These are phyloP conservation scores for Margaritispora aquatica DNA, from an alignment of 495 filamentous ascomycete genomes.

Conservation along the genomic window DNA sequence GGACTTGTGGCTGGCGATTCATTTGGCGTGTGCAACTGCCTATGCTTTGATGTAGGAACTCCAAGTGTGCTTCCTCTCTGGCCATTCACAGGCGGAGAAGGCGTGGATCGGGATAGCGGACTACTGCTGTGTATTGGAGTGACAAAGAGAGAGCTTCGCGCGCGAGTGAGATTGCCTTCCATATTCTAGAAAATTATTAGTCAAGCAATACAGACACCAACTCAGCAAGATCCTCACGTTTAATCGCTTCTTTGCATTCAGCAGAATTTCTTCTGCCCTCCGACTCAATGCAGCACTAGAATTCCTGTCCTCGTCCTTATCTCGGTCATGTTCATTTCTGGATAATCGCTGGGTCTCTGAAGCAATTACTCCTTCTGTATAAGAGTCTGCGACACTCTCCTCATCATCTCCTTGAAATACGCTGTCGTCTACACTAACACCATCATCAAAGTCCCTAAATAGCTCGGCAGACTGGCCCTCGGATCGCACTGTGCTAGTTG, in stretches of 20 bases:
- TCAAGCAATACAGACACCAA: neutral
- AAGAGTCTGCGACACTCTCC: constrained; percentile 44
- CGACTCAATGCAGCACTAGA: constrained; percentile 72
- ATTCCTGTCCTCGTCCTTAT: constrained; percentile 38
- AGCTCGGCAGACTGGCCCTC: constrained; percentile 33
- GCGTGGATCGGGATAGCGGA: constrained; percentile 25
- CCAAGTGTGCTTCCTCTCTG: constrained; percentile 14
- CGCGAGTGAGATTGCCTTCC: constrained; percentile 81
- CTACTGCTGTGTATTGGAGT: constrained; percentile 36
- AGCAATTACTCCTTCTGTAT: constrained; percentile 20
- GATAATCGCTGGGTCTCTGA: constrained; percentile 16
- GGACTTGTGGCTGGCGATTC: constrained; percentile 29
- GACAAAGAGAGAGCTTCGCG: constrained; percentile 64
- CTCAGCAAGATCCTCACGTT: constrained; percentile 59
- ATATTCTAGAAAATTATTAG: constrained; percentile 56
- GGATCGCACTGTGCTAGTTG: constrained; percentile 43
- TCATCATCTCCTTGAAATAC: constrained; percentile 54
- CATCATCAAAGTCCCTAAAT: constrained; percentile 51
- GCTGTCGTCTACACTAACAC: constrained; percentile 49
- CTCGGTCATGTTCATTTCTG: constrained; percentile 10
- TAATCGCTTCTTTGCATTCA: constrained; percentile 82
- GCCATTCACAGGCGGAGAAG: constrained; percentile 20
- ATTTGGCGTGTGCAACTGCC: constrained; percentile 25
- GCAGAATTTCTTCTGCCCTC: constrained; percentile 79
- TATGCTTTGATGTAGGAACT: constrained; percentile 28